Base-by-base conservation (phyloP, 352 stramenopile genomes). In the Globisporangium iwayamae region DNA sequence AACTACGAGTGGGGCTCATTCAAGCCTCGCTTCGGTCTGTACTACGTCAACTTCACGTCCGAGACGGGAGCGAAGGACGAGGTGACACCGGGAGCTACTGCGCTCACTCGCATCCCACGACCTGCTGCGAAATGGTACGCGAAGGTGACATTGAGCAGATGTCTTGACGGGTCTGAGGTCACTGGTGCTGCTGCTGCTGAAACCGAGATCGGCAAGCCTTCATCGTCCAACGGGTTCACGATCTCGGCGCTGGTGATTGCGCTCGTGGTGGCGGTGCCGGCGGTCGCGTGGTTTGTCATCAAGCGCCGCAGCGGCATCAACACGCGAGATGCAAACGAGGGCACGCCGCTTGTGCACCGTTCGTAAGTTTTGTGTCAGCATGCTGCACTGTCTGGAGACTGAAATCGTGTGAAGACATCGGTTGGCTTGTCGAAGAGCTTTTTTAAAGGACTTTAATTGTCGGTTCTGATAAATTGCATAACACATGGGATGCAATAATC, bases 1-100 rank as follows among this genome's bases (percentile, higher is more conserved):
- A 98, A 98, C 66, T 98, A 97, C 69, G 95, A 98, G 72, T 98
- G 93, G 93, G 80, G 91, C 1, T 87, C 79, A 13, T 90, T 80
- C 72, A 73, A 79, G 38, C 77, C 69, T 34, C 77, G 80, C 9
- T 87, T 83, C 54, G 80, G 75, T 2, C 59, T 87, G 14, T 83
- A 79, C 59, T 83, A 85, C 61, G 76, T 85, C 52, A 79, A 88
- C 56, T 86, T 74, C 51, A 74, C 73, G 38, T 62, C 62, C 55
- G 1, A 56, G 70, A 30, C 78, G 78, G 8, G 78, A 81, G 25
- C 68, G 75, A 16, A 76, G 81, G 6, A 71, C 67, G 55, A 55
- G 48, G 14, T 39, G 80, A 78, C 9, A 72, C 83, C 48, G 4
- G 30, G 78, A 73, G 38, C 89, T 74, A 77, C 89, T 46, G 11